A percentile compares a stretch with the other conserved stretches of the same genome.
phyloP scores from a whole-genome alignment of 768 basidiomycete species.

The Phanerodontia chrysosporium region DNA sequence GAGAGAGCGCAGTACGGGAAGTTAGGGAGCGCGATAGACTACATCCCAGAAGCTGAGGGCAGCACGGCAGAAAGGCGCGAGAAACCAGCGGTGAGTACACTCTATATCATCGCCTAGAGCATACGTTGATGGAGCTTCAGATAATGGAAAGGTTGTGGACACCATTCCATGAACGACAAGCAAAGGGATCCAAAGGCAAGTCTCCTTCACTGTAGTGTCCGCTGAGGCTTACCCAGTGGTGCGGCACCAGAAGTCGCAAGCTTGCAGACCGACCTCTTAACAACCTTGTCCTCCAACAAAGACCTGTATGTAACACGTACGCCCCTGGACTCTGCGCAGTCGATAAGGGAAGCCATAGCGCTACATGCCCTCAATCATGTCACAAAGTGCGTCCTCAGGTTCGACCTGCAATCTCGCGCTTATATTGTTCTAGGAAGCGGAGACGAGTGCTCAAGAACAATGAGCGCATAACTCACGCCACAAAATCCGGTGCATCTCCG shows the following conservation, averaged over 20 bases:
- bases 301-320: conserved; percentile 76
- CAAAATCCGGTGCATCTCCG: conserved; percentile 50
- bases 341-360: conserved; percentile 62
- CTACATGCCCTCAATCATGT: conserved; percentile 88
- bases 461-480: conserved; percentile 75
- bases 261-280: conserved; percentile 67
- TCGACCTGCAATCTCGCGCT: not conserved
- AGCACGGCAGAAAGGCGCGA: conserved; percentile 3
- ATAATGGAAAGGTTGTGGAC: conserved; percentile 52
- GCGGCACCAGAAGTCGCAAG: conserved; percentile 26
- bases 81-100: not conserved
- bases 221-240: not conserved
- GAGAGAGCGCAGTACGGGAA: conserved; percentile 47
- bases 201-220: not conserved
- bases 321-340: conserved; percentile 58
- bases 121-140: conserved; percentile 29
- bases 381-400: conserved; percentile 57
- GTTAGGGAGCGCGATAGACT: conserved; percentile 53
- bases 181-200: conserved; percentile 50
- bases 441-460: conserved; percentile 90
- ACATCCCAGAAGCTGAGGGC: conserved; percentile 37
- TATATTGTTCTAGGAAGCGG: conserved; percentile 64
- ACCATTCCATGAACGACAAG: conserved; percentile 52
- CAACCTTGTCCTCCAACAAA: conserved; percentile 57
- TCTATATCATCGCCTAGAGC: not conserved